A percentile compares a stretch with the other conserved stretches of the same genome.
Conservation (phyloP, 768 basidiomycete genomes). For the Trichaptum fuscoviolaceum region DNA sequence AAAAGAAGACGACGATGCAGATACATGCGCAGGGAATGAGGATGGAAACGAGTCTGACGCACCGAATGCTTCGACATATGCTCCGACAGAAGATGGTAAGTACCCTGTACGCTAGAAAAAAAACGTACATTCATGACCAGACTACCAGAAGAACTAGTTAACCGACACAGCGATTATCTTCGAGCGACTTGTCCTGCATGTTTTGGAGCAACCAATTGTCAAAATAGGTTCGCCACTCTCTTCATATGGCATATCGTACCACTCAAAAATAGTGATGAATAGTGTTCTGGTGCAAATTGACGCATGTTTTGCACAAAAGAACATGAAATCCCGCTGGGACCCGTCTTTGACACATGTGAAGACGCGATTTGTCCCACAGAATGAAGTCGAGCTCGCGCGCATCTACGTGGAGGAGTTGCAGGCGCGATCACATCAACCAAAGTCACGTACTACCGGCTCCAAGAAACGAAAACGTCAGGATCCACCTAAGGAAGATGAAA, state of each 20-base stretch:
- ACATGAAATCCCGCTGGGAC: neutral
- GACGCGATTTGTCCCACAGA: neutral
- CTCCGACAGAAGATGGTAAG: too few species aligned
- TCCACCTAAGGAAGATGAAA: neutral
- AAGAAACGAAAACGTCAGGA: neutral
- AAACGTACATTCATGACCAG: too few species aligned
- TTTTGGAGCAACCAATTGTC: neutral
- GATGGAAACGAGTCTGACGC: too few species aligned
- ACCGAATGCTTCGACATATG: too few species aligned
- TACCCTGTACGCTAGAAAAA: too few species aligned
- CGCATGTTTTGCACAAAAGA: neutral
- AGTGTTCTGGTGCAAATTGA: neutral
- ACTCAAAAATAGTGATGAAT: too few species aligned
- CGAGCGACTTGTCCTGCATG: neutral
- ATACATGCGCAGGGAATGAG: too few species aligned
- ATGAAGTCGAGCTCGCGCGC: neutral
- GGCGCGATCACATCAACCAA: neutral
- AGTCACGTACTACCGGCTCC: too few species aligned
- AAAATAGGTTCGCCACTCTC: too few species aligned
- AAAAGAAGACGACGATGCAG: too few species aligned
- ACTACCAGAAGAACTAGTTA: neutral
- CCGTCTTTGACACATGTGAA: neutral
- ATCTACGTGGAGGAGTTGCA: neutral
- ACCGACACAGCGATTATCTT: neutral
- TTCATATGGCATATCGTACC: too few species aligned